Base-by-base conservation (phyloP, 805 yeast species). In the Candida corydali region DNA sequence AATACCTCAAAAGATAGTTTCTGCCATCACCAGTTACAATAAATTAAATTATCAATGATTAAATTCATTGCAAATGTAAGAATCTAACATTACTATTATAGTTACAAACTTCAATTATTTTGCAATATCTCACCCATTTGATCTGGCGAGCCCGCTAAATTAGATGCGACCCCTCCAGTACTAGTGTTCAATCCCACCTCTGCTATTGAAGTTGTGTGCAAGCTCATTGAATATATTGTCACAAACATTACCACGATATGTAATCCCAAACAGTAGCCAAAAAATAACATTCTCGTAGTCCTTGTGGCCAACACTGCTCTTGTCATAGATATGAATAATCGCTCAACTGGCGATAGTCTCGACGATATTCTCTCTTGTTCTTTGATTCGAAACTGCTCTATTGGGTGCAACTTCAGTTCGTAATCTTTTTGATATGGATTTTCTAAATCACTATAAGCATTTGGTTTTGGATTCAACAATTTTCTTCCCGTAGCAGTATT, bases 391-490 rank as follows among this genome's bases (percentile, higher is more conserved):
- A 91, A 86, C 50, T 78, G 83, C 46, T 85, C 91, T 42, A 88
- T 77, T 22, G 96, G 94, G 48, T 87, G 88, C 31, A 87, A 63
- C 33, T 80, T 81, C 35, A 82, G 80, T 48, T 87, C 95, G 62
- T 85, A 88, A 33, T 61, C 73, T 20, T 72, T 65, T 31, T 75
- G 76, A 54, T 83, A 82, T 10, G 63, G 59, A 46, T 73, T 72
- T 49, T 84, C 94, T 9, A 76, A 52, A 48, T 75, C 79, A 9
- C 15, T 4, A 24, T 8, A 24, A 11, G 47, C 42, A 49, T 54
- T 54, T n/a, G 64, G 47, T 34, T 53, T 59, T 5, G 70, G 69
- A 17, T 52, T 54, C 11, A 60, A 42, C 14, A 47, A 42, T 31
- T 44, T 47, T 31, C 51, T 38, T 11, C 45, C 46, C 37, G 42